These are phyloP conservation scores for Hanseniaspora jakobsenii DNA, from an alignment of 805 yeast species.

Conservation along the genomic window DNA sequence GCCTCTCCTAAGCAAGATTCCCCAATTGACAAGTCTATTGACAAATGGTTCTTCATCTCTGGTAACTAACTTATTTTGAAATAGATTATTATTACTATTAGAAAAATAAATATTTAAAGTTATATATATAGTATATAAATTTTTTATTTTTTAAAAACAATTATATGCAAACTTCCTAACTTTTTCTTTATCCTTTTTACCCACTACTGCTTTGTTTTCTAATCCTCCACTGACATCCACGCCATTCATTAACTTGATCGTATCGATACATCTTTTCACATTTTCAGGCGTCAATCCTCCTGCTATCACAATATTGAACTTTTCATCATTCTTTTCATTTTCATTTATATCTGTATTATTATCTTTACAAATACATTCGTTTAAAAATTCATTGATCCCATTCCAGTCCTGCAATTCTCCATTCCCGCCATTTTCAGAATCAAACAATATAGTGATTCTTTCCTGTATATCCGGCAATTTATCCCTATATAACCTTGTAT, in stretches of 20 bases:
- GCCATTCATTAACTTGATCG: slow-evolving; percentile 52
- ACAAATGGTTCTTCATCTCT: slow-evolving; percentile 97
- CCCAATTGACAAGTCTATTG: slow-evolving; percentile 90
- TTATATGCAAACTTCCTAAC: slow-evolving; percentile 45
- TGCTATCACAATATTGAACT: slow-evolving; percentile 50
- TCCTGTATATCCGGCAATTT: slow-evolving; percentile 17
- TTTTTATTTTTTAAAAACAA: not conserved
- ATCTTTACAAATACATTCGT: slow-evolving; percentile 10
- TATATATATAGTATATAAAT: not conserved
- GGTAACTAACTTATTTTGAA: slow-evolving; percentile 55
- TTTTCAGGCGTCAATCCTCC: slow-evolving; percentile 81
- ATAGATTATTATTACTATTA: too few relatives aligned
- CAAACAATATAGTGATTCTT: slow-evolving; percentile 55
- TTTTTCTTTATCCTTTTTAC: slow-evolving; percentile 57
- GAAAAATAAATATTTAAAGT: too few relatives aligned
- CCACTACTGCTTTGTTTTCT: slow-evolving; percentile 43
- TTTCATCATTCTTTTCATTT: not conserved
- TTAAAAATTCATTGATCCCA: slow-evolving; percentile 32
- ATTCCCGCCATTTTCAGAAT: slow-evolving; percentile 86
- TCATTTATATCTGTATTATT: too few relatives aligned
- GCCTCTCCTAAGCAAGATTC: slow-evolving; percentile 70
- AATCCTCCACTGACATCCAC: slow-evolving; percentile 95
- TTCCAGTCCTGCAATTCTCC: slow-evolving; percentile 67
- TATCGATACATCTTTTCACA: slow-evolving; percentile 41
- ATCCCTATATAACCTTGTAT: slow-evolving; percentile 19